phyloP scores from a whole-genome alignment of 2,329 filamentous ascomycete genomes.

The Hypoxylon sp. region DNA sequence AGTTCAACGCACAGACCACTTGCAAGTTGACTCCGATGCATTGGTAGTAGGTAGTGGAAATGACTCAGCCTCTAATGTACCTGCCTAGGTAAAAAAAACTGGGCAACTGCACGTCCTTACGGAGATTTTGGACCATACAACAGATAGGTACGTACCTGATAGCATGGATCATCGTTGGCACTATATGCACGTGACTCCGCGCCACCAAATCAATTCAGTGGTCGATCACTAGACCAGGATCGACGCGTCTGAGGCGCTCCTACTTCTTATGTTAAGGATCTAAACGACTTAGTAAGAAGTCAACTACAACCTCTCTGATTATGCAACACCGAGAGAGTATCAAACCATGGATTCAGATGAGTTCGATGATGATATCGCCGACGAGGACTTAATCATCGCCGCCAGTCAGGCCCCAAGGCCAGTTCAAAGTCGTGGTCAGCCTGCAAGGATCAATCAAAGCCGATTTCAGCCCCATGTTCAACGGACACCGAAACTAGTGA shows the following conservation, averaged over 20 bases:
- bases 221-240: constrained; percentile 33
- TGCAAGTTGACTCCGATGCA: background rate
- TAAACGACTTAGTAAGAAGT: background rate
- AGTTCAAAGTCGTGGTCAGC: constrained; percentile 47
- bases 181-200: constrained; percentile 36
- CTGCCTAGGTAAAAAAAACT: background rate
- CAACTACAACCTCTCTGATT: constrained; percentile 29
- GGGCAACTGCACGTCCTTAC: too few relatives aligned
- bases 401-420: constrained; percentile 63
- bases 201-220: constrained; percentile 12
- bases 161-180: background rate
- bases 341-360: constrained; percentile 68
- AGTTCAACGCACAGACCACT: constrained; percentile 1
- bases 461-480: constrained; percentile 40
- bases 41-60: background rate
- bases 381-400: constrained; percentile 74
- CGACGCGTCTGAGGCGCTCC: constrained; percentile 19
- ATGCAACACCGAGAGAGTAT: constrained; percentile 42
- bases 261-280: background rate
- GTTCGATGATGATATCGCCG: constrained; percentile 73
- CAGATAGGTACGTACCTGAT: background rate
- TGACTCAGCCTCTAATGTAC: constrained; percentile 6
- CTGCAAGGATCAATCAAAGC: constrained; percentile 41
- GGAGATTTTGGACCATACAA: too few relatives aligned
- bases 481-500: constrained; percentile 23